Percentiles rank a stretch among this genome's conserved stretches.
Evolutionary conservation across 1,139 yeast species (phyloP).

Genomic region (Candida sp.): DNA sequence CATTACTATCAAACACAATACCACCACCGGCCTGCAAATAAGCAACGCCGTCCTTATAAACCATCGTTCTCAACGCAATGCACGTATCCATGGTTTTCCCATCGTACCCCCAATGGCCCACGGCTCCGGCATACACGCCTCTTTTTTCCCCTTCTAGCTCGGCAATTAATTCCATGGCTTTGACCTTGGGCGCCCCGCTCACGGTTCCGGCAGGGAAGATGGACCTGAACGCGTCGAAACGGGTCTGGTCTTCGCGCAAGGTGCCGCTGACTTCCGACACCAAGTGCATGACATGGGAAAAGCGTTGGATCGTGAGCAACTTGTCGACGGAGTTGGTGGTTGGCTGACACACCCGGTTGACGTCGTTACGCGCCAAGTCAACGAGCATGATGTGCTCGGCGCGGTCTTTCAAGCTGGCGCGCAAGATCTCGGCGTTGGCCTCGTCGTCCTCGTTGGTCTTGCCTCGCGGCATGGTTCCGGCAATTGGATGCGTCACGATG

Average conservation of each 20-base stretch:
- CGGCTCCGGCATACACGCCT: conserved; percentile 99
- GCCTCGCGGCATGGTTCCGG: conserved; percentile 95
- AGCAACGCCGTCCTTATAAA: conserved; percentile 86
- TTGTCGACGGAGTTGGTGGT: conserved; percentile 84
- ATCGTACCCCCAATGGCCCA: conserved; percentile 98
- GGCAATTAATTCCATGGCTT: conserved; percentile 93
- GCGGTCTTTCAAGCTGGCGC: conserved; percentile 86
- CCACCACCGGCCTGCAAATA: conserved; percentile 99
- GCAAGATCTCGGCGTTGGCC: conserved; percentile 70
- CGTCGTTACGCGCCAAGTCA: conserved; percentile 94
- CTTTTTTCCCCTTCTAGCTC: conserved; percentile 91
- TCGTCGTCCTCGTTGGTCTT: conserved; percentile 92
- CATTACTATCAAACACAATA: conserved; percentile 94
- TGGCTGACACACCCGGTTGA: conserved; percentile 94
- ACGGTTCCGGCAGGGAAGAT: conserved; percentile 99
- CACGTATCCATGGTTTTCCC: conserved; percentile 96
- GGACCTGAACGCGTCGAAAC: conserved; percentile 97
- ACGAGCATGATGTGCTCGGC: conserved; percentile 99
- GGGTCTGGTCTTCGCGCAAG: conserved; percentile 77
- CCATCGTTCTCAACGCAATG: conserved; percentile 97
- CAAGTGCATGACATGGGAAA: conserved; percentile 97
- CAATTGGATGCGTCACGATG: conserved; percentile 94
- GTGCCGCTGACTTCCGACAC: conserved; percentile 96
- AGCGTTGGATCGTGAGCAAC: conserved; percentile 86
- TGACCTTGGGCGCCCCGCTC: conserved; percentile 97